A percentile compares a stretch with the other conserved stretches of the same genome.
Conservation (phyloP, 108 stramenopile genomes). For the Nitzschia putrida region DNA sequence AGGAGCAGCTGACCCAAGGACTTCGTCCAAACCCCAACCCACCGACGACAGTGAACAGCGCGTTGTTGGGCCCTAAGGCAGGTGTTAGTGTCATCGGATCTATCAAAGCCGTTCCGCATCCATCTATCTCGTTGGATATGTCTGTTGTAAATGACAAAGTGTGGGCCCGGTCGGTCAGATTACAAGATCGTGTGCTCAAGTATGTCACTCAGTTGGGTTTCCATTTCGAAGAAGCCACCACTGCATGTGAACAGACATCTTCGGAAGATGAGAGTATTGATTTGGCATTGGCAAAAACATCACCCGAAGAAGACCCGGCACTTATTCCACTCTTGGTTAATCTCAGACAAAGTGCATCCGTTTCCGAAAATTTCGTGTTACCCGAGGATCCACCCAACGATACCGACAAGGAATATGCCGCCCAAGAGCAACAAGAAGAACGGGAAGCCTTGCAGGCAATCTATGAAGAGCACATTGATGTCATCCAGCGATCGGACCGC, state of each 20-base stretch:
- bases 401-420: slow-evolving; percentile 34
- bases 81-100: slow-evolving; percentile 5
- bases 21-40: slow-evolving; percentile 48
- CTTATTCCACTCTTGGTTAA: slow-evolving; percentile 8
- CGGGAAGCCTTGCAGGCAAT: slow-evolving; percentile 65
- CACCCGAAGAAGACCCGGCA: slow-evolving; percentile 18
- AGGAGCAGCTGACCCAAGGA: slow-evolving; percentile 52
- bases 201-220: slow-evolving; percentile 49
- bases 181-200: slow-evolving; percentile 27
- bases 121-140: slow-evolving; percentile 64
- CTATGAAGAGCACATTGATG: slow-evolving; percentile 59
- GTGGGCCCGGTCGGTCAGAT: slow-evolving; percentile 26
- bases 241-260: slow-evolving; percentile 29
- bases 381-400: slow-evolving; percentile 9
- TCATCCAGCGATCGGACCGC: not conserved
- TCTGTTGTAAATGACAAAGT: slow-evolving; percentile 49
- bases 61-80: not conserved
- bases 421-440: slow-evolving; percentile 64
- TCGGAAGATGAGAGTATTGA: slow-evolving; percentile 6
- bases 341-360: slow-evolving; percentile 9
- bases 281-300: not conserved
- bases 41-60: not conserved
- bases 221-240: slow-evolving; percentile 32
- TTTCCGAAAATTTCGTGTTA: not conserved
- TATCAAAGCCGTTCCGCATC: slow-evolving; percentile 63